Evolutionary conservation across 164 flowering plant species (phyloP).

Genomic region (Dillenia suffruticosa): DNA sequence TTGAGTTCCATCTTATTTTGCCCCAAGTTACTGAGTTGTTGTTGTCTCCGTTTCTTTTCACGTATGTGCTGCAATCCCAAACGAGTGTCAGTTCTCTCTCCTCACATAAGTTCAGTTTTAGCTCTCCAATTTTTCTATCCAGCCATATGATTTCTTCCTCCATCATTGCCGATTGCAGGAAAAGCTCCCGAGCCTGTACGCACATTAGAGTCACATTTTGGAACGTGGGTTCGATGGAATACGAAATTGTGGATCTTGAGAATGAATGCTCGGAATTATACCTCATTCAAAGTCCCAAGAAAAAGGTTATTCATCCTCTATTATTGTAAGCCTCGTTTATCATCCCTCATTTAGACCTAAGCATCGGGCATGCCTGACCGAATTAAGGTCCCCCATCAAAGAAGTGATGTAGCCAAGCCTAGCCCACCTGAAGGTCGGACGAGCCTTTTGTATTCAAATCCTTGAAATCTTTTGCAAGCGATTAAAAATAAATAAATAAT

Average conservation of each 20-base stretch:
- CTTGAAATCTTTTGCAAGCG: too few species aligned
- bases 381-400: too few species aligned
- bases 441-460: too few species aligned
- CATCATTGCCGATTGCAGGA: constrained; percentile 55
- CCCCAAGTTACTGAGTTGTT: constrained; percentile 12
- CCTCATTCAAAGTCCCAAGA: too few species aligned
- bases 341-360: too few species aligned
- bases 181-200: constrained; percentile 51
- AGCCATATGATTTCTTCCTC: constrained; percentile 68
- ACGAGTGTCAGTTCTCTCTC: constrained; percentile 40
- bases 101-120: constrained; percentile 36
- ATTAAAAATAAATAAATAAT: too few species aligned
- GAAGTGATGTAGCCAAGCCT: too few species aligned
- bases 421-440: too few species aligned
- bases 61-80: constrained; percentile 13
- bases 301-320: too few species aligned
- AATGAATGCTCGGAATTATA: not conserved
- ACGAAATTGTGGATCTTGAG: not conserved
- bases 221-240: not conserved
- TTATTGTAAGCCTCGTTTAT: too few species aligned
- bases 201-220: not conserved
- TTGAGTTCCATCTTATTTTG: constrained; percentile 5
- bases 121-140: constrained; percentile 49
- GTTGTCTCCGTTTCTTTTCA: constrained; percentile 12
- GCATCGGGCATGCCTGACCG: too few species aligned